Percentiles rank a stretch among this genome's conserved stretches.
Evolutionary conservation across 805 yeast species (phyloP).

Genomic region (Yamadazyma akitaensis): DNA sequence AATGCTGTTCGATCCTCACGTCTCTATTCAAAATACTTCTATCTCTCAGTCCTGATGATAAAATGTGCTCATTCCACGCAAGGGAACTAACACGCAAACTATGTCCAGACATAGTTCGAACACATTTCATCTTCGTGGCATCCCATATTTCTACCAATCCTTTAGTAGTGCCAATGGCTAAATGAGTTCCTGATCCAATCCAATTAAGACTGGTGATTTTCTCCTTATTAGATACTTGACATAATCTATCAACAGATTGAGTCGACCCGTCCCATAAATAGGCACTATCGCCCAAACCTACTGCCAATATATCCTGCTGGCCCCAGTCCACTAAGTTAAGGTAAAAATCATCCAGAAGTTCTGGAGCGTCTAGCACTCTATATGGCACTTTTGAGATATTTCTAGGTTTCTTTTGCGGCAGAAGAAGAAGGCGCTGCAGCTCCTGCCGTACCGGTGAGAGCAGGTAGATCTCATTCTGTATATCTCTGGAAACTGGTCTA

Average conservation of each 20-base stretch:
- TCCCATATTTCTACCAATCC: constrained; percentile 97
- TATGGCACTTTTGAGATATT: constrained; percentile 83
- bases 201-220: constrained; percentile 80
- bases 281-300: constrained; percentile 83
- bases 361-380: constrained; percentile 94
- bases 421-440: constrained; percentile 70
- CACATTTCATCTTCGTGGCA: constrained; percentile 73
- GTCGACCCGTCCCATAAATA: constrained; percentile 88
- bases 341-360: constrained; percentile 89
- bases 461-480: constrained; percentile 74
- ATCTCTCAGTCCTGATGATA: constrained; percentile 87
- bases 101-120: constrained; percentile 93
- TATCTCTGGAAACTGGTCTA: constrained; percentile 59
- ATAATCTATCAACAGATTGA: constrained; percentile 77
- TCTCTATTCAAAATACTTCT: constrained; percentile 83
- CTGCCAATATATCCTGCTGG: constrained; percentile 79
- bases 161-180: constrained; percentile 85
- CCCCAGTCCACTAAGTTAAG: constrained; percentile 96
- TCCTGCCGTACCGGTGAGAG: constrained; percentile 87
- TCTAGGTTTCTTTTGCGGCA: constrained; percentile 79
- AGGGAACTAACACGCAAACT: constrained; percentile 77
- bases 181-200: constrained; percentile 92
- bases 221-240: constrained; percentile 65
- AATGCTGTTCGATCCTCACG: constrained; percentile 84
- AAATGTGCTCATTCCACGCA: constrained; percentile 90